phyloP scores from a whole-genome alignment of 176 grass and related monocot species.

The Oryza punctata region DNA sequence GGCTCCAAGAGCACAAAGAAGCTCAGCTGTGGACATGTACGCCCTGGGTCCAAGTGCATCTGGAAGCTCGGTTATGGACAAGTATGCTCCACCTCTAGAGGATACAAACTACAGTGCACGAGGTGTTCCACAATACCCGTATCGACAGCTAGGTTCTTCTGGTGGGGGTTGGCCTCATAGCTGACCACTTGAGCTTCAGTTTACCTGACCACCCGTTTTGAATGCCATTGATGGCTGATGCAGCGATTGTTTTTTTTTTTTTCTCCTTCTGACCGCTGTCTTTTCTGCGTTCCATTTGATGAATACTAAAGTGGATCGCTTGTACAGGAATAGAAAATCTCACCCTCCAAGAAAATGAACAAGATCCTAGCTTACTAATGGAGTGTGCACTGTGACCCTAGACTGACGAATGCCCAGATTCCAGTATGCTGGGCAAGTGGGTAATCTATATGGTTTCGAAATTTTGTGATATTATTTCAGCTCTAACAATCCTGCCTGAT shows the following conservation, averaged over 20 bases:
- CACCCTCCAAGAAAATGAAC: too few relatives aligned
- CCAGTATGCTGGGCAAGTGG: background rate
- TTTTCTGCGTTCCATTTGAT: background rate
- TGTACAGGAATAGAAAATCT: background rate
- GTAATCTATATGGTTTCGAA: background rate
- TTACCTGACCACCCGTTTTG: background rate
- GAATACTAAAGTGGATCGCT: background rate
- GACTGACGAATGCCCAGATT: too few relatives aligned
- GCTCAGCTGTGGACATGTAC: constrained; percentile 62
- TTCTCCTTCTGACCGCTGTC: background rate
- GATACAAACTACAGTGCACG: constrained; percentile 43
- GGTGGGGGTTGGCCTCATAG: background rate
- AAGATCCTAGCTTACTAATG: too few relatives aligned
- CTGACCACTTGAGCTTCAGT: constrained; percentile 23
- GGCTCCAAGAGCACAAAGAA: constrained; percentile 24
- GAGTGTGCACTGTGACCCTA: too few relatives aligned
- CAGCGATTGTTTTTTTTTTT: background rate
- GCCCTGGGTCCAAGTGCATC: constrained; percentile 24
- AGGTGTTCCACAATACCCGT: constrained; percentile 17
- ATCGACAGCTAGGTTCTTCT: constrained; percentile 11
- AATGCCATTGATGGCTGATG: too few relatives aligned
- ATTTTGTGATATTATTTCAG: too few relatives aligned
- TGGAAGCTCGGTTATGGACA: constrained; percentile 52
- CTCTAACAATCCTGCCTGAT: too few relatives aligned
- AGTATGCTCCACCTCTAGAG: constrained; percentile 53